Base-by-base conservation (phyloP, 208 protist species). In the Herpetomonas samuelpessoai region DNA sequence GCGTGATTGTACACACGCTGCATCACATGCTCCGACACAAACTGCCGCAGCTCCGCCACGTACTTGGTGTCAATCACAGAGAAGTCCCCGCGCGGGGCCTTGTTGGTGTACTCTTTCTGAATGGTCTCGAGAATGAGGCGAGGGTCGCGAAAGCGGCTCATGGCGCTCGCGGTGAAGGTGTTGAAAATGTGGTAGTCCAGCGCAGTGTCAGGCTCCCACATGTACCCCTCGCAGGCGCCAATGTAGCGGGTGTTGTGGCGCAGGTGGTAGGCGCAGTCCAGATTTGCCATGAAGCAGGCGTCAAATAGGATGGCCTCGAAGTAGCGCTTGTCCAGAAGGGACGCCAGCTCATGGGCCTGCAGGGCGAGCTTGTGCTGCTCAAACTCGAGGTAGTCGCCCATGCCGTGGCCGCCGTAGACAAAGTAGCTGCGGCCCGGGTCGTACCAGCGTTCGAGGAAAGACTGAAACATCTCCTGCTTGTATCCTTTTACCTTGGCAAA, bases 291-390 rank as follows among this genome's bases (percentile, higher is more conserved):
- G 62, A 94, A 94, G 71, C 87, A 94, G 19, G 87, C 83, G 49
- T 94, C 87, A 56, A 94, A 91, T 2, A 91, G 58, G n/a, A 94
- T 79, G 0, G 87, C 87, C 38, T 94, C 83, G 70, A 93, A 93
- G 39, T 68, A 55, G 19, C 76, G 68, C 14, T 65, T 62, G 31
- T 78, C 83, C 31, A 94, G 71, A 24, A 94, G 72, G 9, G 39
- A 14, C 1, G 87, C 83, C 16, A 94, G 77, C 59, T 94, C 81
- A 57, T 91, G 83, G 25, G 53, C 79, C 55, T 94, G 87, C n/a
- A 94, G 61, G 6, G 65, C 71, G 7, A 76, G 62, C 22, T 73
- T 76, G 60, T 71, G 57, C 47, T 79, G 61, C 56, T 94, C 83
- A 0, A 94, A 64, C 57, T 94, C 83, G 26, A 94, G 55, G 67